phyloP scores from a whole-genome alignment of 2,329 filamentous ascomycete genomes.

The Arachnomyces sp. region DNA sequence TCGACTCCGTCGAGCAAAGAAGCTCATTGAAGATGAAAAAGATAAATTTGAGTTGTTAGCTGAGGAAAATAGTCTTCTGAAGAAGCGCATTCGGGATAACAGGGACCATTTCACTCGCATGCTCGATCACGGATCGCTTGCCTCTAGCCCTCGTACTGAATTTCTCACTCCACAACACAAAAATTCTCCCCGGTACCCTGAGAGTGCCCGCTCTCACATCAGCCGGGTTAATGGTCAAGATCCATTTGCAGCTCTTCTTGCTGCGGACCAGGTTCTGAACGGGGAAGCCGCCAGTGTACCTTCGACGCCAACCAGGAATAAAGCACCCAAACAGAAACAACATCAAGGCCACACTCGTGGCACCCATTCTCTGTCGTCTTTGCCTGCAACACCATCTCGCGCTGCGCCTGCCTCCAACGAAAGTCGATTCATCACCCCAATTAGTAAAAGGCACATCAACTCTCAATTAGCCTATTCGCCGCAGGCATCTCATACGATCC shows the following conservation, averaged over 20 bases:
- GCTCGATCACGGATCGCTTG: conserved; percentile 63
- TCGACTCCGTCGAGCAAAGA: conserved; percentile 66
- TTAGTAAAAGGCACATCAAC: conserved; percentile 52
- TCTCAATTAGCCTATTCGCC: conserved; percentile 33
- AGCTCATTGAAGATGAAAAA: conserved; percentile 68
- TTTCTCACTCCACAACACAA: conserved; percentile 39
- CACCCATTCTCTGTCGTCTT: conserved; percentile 74
- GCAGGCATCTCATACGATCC: conserved; percentile 17
- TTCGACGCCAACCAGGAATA: conserved; percentile 57
- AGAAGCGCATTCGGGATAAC: conserved; percentile 81
- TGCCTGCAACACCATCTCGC: conserved; percentile 67
- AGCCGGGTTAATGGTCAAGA: conserved; percentile 51
- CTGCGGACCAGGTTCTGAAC: conserved; percentile 66
- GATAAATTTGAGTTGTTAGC: conserved; percentile 61
- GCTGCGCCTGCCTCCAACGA: conserved; percentile 38
- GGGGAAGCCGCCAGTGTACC: conserved; percentile 69
- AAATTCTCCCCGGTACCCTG: conserved; percentile 32
- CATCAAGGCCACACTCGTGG: conserved; percentile 61
- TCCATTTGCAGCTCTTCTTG: conserved; percentile 68
- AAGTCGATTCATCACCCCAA: conserved; percentile 53
- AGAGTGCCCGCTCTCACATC: conserved; percentile 31
- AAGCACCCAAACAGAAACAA: conserved; percentile 28
- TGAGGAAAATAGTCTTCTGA: conserved; percentile 69
- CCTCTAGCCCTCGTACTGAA: conserved; percentile 51
- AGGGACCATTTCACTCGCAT: conserved; percentile 76